Conservation (phyloP, 192 early-diverging fungal genomes). For the Coemansia sp. region DNA sequence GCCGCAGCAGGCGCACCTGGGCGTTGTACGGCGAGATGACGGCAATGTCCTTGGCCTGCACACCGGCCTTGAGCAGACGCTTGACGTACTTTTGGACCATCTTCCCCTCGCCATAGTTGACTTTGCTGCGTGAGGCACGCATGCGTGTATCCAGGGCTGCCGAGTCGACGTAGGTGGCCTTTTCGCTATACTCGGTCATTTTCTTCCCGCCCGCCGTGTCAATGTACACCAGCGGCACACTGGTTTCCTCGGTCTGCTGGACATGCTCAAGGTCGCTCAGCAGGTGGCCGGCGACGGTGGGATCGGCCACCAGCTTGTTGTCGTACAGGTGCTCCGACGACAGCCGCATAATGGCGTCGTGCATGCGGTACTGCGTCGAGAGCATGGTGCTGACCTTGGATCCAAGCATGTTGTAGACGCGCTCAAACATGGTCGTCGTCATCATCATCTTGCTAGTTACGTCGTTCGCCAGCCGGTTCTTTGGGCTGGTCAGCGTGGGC, state of each 20-base stretch:
- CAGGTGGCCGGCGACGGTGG: constrained; percentile 56
- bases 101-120: constrained; percentile 72
- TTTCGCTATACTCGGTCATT: too few relatives aligned
- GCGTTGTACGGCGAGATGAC: constrained; percentile 86
- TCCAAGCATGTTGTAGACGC: constrained; percentile 59
- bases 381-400: constrained; percentile 60
- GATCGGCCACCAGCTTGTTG: constrained; percentile 57
- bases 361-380: constrained; percentile 84
- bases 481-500: constrained; percentile 58
- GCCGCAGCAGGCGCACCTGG: constrained; percentile 57
- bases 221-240: constrained; percentile 57
- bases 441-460: not conserved
- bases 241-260: constrained; percentile 53
- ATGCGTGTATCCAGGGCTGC: constrained; percentile 12
- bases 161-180: too few relatives aligned
- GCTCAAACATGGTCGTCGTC: constrained; percentile 72
- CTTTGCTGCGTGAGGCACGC: constrained; percentile 51
- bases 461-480: too few relatives aligned
- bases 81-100: constrained; percentile 60
- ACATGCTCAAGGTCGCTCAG: constrained; percentile 62
- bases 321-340: constrained; percentile 68
- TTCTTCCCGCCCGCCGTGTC: too few relatives aligned
- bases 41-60: constrained; percentile 61
- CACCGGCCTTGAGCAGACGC: constrained; percentile 56
- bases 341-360: constrained; percentile 72